Evolutionary conservation across 129 eudicot species (phyloP).

Genomic region (Lactuca sativa): DNA sequence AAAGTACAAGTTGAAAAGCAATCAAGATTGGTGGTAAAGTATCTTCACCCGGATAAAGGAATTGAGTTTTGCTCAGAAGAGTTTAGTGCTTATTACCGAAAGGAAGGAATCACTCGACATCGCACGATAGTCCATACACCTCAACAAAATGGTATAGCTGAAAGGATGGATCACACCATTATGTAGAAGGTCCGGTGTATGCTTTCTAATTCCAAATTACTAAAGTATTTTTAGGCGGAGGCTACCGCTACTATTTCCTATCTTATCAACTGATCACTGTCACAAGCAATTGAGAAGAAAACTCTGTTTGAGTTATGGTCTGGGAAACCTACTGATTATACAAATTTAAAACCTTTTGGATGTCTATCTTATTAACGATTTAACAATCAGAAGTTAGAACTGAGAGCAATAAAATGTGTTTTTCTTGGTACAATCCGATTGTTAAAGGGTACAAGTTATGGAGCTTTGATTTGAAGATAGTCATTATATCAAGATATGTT

Average conservation of each 20-base stretch:
- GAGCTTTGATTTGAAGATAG: neutral
- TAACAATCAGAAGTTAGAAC: neutral
- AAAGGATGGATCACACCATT: no score
- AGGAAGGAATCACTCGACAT: neutral
- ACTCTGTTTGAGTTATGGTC: no score
- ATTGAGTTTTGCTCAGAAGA: neutral
- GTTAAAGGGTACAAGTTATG: neutral
- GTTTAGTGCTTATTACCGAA: neutral
- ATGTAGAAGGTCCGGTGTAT: no score
- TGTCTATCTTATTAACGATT: neutral
- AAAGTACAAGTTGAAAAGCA: no score
- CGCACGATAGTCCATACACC: no score
- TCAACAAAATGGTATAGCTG: no score
- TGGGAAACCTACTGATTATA: no score
- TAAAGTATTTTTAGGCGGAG: slow-evolving; percentile 8
- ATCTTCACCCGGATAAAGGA: no score
- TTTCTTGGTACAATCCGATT: neutral
- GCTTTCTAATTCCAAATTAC: neutral
- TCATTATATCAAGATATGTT: neutral
- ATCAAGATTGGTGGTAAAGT: no score
- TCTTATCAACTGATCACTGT: neutral
- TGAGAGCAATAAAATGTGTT: neutral
- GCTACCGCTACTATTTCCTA: neutral
- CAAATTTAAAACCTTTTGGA: neutral
- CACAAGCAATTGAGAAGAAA: no score